Conservation (phyloP, 495 filamentous ascomycete genomes). For the Podospora conica region DNA sequence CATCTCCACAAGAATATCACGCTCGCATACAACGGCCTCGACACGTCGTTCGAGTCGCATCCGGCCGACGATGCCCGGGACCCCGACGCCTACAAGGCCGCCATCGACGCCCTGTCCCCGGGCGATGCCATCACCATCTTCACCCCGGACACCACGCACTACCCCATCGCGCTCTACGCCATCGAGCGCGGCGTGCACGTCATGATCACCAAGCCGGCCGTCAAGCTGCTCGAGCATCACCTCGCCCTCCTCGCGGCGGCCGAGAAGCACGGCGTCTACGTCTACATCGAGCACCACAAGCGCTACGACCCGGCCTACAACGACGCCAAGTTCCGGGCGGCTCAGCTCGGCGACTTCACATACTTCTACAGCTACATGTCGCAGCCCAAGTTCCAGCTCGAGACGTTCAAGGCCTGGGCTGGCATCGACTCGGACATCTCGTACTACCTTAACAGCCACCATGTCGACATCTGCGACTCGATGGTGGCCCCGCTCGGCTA, state of each 20-base stretch:
- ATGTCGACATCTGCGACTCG: slow-evolving; percentile 82
- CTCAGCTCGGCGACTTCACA: slow-evolving; percentile 81
- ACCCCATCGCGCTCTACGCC: slow-evolving; percentile 89
- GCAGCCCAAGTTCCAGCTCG: slow-evolving; percentile 86
- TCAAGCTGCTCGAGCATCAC: slow-evolving; percentile 76
- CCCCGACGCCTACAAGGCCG: slow-evolving; percentile 78
- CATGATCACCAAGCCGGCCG: slow-evolving; percentile 92
- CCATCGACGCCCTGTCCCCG: slow-evolving; percentile 75
- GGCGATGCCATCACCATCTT: slow-evolving; percentile 95
- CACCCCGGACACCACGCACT: slow-evolving; percentile 91
- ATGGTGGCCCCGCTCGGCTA: slow-evolving; percentile 72
- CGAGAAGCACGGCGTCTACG: slow-evolving; percentile 72
- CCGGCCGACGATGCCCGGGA: slow-evolving; percentile 66
- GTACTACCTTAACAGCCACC: slow-evolving; percentile 93
- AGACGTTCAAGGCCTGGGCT: slow-evolving; percentile 96
- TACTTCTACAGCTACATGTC: slow-evolving; percentile 98
- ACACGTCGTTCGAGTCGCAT: slow-evolving; percentile 75
- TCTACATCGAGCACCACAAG: slow-evolving; percentile 96
- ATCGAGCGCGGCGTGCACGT: slow-evolving; percentile 83
- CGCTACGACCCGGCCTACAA: slow-evolving; percentile 89
- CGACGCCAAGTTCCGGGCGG: slow-evolving; percentile 72
- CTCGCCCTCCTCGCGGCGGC: slow-evolving; percentile 64
- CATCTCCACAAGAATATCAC: slow-evolving; percentile 87
- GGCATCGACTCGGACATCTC: slow-evolving; percentile 86
- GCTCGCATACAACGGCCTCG: slow-evolving; percentile 78